Conservation (phyloP, 2,329 filamentous ascomycete genomes). For the Gnomoniopsis smithogilvyi region DNA sequence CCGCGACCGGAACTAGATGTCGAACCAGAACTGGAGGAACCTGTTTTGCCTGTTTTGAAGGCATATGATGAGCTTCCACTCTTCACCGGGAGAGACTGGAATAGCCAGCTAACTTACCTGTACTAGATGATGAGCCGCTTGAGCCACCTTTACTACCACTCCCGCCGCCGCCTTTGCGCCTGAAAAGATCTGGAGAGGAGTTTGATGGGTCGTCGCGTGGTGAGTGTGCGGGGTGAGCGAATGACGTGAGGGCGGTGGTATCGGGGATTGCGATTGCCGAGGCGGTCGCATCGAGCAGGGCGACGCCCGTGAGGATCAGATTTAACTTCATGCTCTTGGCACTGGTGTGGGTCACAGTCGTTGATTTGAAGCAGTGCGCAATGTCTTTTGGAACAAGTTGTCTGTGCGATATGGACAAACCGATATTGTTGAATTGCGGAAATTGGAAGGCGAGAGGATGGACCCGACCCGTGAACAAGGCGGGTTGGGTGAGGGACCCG, state of each 20-base stretch:
- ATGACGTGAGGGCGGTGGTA: conserved; percentile 12
- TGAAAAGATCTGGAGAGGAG: conserved; percentile 46
- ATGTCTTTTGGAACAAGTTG: not conserved
- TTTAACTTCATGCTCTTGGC: conserved; percentile 10
- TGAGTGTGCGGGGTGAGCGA: conserved; percentile 8
- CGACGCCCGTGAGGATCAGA: not conserved
- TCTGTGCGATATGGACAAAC: not conserved
- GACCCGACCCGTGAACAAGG: not conserved
- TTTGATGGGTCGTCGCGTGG: conserved; percentile 18
- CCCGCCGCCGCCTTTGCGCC: conserved; percentile 59
- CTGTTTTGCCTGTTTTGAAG: conserved; percentile 14
- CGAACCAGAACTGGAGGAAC: conserved; percentile 11
- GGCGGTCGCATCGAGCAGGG: conserved; percentile 20
- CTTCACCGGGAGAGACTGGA: conserved; percentile 18
- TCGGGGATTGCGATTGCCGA: conserved; percentile 23
- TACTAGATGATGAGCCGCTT: conserved; percentile 23
- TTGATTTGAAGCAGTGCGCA: not conserved
- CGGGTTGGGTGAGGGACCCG: not conserved
- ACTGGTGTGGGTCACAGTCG: not conserved
- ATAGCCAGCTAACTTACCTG: conserved; percentile 23
- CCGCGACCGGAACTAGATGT: conserved; percentile 21
- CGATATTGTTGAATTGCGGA: not conserved
- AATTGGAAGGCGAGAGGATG: not conserved
- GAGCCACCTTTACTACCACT: conserved; percentile 41
- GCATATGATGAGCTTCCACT: conserved; percentile 28